Evolutionary conservation across 2,329 filamentous ascomycete species (phyloP).

Genomic region (Colletotrichum destructivum): DNA sequence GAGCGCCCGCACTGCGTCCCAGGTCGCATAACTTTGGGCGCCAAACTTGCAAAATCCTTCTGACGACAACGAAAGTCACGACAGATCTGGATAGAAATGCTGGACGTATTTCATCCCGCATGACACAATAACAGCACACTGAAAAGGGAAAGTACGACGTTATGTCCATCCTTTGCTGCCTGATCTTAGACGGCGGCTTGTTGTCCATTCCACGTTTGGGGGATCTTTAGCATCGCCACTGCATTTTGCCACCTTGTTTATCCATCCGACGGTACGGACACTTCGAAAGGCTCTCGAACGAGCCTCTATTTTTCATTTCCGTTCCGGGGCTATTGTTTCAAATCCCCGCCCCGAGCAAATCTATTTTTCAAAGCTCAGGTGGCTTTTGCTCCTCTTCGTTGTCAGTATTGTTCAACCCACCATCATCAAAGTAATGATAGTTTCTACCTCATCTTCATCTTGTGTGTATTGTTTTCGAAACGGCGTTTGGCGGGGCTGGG

Average conservation of each 20-base stretch:
- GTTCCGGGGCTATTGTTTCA: background rate
- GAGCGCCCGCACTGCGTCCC: background rate
- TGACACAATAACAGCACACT: slow-evolving; percentile 12
- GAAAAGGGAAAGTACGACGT: slow-evolving; percentile 17
- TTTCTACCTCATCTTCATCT: slow-evolving; percentile 7
- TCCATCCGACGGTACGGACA: background rate
- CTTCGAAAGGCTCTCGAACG: background rate
- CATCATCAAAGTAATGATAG: slow-evolving; percentile 40
- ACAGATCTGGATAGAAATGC: slow-evolving; percentile 4
- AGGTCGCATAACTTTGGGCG: background rate
- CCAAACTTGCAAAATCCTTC: background rate
- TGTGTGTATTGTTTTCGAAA: background rate
- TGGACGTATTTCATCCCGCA: background rate
- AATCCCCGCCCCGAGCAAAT: background rate
- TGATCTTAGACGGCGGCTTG: background rate
- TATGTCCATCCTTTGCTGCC: background rate
- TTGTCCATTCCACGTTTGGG: background rate
- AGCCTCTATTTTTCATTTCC: background rate
- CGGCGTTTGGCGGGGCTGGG: slow-evolving; percentile 18
- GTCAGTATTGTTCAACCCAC: slow-evolving; percentile 37
- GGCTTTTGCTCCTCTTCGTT: slow-evolving; percentile 26
- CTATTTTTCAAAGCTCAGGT: slow-evolving; percentile 1
- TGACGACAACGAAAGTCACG: slow-evolving; percentile 15
- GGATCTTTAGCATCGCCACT: background rate
- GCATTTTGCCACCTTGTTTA: background rate